Base-by-base conservation (phyloP, 208 protist genomes). In the Leishmania mexicana region DNA sequence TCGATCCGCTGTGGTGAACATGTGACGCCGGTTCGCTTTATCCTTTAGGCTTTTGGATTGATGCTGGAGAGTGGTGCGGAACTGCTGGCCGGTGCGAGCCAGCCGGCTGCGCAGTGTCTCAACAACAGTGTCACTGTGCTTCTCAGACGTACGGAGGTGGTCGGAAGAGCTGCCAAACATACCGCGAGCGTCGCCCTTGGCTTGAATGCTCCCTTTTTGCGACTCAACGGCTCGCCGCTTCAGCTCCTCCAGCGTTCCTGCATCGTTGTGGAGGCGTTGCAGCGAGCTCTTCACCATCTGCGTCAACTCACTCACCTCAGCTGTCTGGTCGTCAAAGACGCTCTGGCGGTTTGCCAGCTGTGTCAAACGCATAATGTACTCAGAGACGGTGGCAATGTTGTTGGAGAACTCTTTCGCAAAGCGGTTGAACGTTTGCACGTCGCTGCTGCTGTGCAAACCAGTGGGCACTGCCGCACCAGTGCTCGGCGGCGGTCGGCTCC, bases 301-400 rank as follows among this genome's bases (percentile, higher is more conserved):
- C 54, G 95, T 96, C 19, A 97, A 82, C 19, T 80, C 84, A 76
- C 88, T 92, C 67, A 98, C 90, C 73, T 98, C 92, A 0, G 84
- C 87, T 7, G 94, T 90, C 49, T 96, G 93, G 79, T 98, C 95
- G 57, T 98, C 93, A 91, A 98, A 98, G 31, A 98, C 93, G 80
- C 85, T 96, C 74, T 96, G 94, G 0, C 86, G 90, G 28, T 92
- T 88, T 21, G 89, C 94, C 6, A 98, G 83, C 86, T 96, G 93
- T 7, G 94, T 91, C 35, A 98, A 81, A 1, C 91, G 92, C 88
- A 93, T 91, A 62, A 98, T 96, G 62, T 88, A 92, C 72, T 96
- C 92, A 0, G 94, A 95, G 21, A 96, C 91, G 35, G 83, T 83
- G 15, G 92, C 91, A n/a, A 98, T 91, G 83, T 96, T 90, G 45